Evolutionary conservation across 345 rosid genomes (phyloP).

Genomic region (Combretum micranthum): DNA sequence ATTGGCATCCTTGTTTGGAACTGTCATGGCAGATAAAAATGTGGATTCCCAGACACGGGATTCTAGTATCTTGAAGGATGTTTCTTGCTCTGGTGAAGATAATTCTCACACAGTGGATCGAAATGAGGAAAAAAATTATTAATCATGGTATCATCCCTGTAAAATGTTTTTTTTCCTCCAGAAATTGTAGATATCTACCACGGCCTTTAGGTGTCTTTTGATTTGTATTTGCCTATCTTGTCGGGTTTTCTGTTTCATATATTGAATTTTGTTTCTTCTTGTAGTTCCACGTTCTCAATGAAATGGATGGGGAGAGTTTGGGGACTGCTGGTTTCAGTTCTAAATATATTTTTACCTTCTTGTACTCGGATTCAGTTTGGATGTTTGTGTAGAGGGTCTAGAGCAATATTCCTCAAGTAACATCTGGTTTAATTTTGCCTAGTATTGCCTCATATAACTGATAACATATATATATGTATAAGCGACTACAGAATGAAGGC

Average conservation of each 20-base stretch:
- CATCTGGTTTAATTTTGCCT: too few relatives aligned
- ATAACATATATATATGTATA: too few relatives aligned
- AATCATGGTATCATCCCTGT: background rate
- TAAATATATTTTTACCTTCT: too few relatives aligned
- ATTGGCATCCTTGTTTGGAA: constrained; percentile 34
- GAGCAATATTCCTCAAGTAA: too few relatives aligned
- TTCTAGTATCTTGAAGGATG: constrained; percentile 10
- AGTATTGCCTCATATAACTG: too few relatives aligned
- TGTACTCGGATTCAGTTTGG: too few relatives aligned
- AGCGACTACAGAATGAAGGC: too few relatives aligned
- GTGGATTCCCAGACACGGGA: constrained; percentile 8
- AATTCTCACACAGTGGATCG: background rate
- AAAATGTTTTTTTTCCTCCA: constrained; percentile 4
- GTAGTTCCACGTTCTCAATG: background rate
- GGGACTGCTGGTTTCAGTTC: too few relatives aligned
- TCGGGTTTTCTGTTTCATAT: background rate
- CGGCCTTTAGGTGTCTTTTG: constrained; percentile 15
- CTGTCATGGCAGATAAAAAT: constrained; percentile 2
- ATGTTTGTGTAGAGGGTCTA: too few relatives aligned
- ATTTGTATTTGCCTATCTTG: background rate
- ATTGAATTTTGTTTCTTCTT: background rate
- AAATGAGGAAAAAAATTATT: constrained; percentile 11
- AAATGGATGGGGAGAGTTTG: too few relatives aligned
- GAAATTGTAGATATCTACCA: constrained; percentile 19
- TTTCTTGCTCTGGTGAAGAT: constrained; percentile 13